Base-by-base conservation (phyloP, 2,329 filamentous ascomycete species). In the Ambrosiella cleistominuta region DNA sequence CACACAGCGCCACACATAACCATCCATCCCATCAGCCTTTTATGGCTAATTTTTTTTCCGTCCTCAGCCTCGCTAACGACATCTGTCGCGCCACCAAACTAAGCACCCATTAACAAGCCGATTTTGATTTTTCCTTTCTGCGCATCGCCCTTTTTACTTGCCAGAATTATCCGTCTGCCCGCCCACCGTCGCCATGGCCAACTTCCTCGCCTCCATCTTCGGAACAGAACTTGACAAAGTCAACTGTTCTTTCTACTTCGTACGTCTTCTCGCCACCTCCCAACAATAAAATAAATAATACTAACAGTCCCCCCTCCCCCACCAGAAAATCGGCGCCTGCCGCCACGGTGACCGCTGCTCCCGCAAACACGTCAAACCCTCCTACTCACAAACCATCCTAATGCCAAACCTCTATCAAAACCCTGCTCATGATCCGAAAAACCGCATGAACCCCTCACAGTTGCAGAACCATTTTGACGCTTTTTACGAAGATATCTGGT, bases 401-500 rank as follows among this genome's bases (percentile, higher is more conserved):
- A 88, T 98, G 69, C 93, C 93, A 52, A 96, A 95, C 72, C 86
- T 98, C 66, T 98, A 98, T 79, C 93, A 97, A 73, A 98, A 98
- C 77, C 93, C 93, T 9, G 88, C 89, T 63, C 95, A 95, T 80
- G 90, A 97, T 71, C 83, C 87, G 53, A 94, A 95, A 75, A 93
- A 84, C 78, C 93, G 90, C 74, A 95, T 98, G 86, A 96, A 95
- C 74, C 75, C 89, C 6, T 85, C 82, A 65, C 93, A 98, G 77
- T 85, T 97, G 70, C 91, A 96, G 73, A 95, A 95, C 75, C 93
- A 98, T 79, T 98, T 98, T 70, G 93, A 98, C 72, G 93, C 93
- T 67, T 98, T 98, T 72, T 98, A 98, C 77, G 93, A 98, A 75
- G 93, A 98, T 70, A 89, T 98, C 64, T 98, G 93, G 91, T 97